Evolutionary conservation across 768 basidiomycete genomes (phyloP), one percentile per base, ranked within the genome.

Genomic region (Tremella fuciformis): DNA sequence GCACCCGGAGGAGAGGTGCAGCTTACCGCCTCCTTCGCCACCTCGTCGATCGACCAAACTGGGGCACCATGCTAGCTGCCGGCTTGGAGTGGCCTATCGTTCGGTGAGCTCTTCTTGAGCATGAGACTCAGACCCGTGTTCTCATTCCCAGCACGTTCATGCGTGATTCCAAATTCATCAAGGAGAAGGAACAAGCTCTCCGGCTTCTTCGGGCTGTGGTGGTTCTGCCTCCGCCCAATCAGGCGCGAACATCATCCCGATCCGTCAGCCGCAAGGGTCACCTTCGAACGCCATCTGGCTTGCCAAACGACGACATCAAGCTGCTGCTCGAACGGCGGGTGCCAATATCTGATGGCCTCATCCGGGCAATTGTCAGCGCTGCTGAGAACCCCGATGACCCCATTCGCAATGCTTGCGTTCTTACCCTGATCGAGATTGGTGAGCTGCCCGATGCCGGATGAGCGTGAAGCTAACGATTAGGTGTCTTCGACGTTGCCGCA

Each of bases 371-470:
- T n/a, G 84, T 97, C 40, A 89, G 93, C 8, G 84, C 96, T 13
- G 91, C 93, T 0, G 96, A 99, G 74, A 88, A 91, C 57, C 81
- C 84, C 9, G 96, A 98, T 64, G 96, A 98, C 68, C 86, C 88
- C 0, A 88, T 98, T 70, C 82, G 88, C 57, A 80, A 83, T 1
- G 84, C 91, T 50, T 89, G 86, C 47, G 81, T 97, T 29, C 86
- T 92, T 76, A 96, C 90, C 0, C 77, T 99, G 54, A 83, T 88
- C 0, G 96, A 98, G 80, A 88, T 98, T 51, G 79, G 93, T 93
- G 63, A 65, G 88, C 80, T 13, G 25, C 13, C 11, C 13, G 50
- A 25, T 15, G 26, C 34, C 6, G 8, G 9, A 13, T 8, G 24
- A 24, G 56, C 24, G 24, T 41, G 50, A 29, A n/a, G 37, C 58